These are phyloP conservation scores for Xerocomus nothofagi DNA, from an alignment of 1,284 basidiomycete genomes.

Conservation along the genomic window DNA sequence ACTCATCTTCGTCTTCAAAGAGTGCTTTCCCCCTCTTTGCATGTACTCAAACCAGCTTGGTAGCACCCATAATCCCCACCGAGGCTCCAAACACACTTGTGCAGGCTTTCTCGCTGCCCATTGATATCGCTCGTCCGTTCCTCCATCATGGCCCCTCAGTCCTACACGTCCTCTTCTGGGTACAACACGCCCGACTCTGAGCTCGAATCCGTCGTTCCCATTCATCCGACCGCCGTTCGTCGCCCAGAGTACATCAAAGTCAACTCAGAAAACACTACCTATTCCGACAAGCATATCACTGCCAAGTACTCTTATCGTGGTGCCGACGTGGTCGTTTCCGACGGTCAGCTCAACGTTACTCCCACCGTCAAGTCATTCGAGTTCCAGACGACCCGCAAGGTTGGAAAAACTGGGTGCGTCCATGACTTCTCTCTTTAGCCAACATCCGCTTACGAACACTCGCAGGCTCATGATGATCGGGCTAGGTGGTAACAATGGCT, in stretches of 20 bases:
- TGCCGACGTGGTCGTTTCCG: constrained; percentile 67
- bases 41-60: constrained; percentile 88
- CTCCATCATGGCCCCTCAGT: constrained; percentile 52
- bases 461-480: constrained; percentile 94
- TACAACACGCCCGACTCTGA: constrained; percentile 66
- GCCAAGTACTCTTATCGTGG: constrained; percentile 85
- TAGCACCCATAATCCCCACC: constrained; percentile 75
- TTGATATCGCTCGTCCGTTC: constrained; percentile 40
- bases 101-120: constrained; percentile 57
- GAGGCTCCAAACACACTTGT: constrained; percentile 72
- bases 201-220: constrained; percentile 60
- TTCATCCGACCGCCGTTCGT: constrained; percentile 87
- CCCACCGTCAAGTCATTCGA: constrained; percentile 81
- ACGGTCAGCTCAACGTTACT: constrained; percentile 76
- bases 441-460: constrained; percentile 10
- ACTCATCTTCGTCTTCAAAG: constrained; percentile 15
- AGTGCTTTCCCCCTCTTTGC: constrained; percentile 49
- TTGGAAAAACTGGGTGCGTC: constrained; percentile 89
- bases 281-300: constrained; percentile 81
- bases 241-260: constrained; percentile 79
- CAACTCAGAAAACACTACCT: constrained; percentile 80
- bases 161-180: constrained; percentile 52
- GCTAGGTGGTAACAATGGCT: constrained; percentile 96
- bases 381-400: constrained; percentile 89
- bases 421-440: constrained; percentile 7